Conservation (phyloP, 495 filamentous ascomycete species). For the Chaetomium fimeti region DNA sequence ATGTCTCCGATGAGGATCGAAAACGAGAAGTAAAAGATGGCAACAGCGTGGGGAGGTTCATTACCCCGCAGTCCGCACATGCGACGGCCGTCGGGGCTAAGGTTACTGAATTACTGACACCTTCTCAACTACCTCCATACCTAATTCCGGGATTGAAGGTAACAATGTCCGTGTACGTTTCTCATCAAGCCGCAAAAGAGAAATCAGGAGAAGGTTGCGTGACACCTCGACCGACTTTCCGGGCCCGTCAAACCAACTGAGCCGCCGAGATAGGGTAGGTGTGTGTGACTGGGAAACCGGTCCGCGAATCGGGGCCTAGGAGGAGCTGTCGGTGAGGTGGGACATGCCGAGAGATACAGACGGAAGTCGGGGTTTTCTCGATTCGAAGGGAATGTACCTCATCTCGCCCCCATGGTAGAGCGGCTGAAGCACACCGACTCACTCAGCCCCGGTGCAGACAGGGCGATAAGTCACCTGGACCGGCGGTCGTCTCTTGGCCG, state of each 20-base stretch:
- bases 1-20: not conserved
- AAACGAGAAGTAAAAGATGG: not conserved
- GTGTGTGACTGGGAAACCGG: not conserved
- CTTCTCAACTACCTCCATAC: too few species aligned
- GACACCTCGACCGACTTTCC: not conserved
- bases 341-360: too few species aligned
- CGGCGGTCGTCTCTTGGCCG: not conserved
- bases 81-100: not conserved
- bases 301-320: too few species aligned
- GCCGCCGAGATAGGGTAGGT: not conserved
- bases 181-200: too few species aligned
- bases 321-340: too few species aligned
- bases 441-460: not conserved
- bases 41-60: not conserved
- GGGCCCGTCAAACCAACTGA: not conserved
- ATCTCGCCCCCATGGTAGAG: not conserved
- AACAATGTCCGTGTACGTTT: not conserved
- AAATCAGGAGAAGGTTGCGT: not conserved
- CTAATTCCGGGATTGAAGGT: not conserved
- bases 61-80: constrained; percentile 9
- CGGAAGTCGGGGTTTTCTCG: not conserved
- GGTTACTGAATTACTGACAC: too few species aligned
- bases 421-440: not conserved
- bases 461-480: not conserved
- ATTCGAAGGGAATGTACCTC: not conserved